Percentiles rank a stretch among this genome's conserved stretches.
phyloP scores from a whole-genome alignment of 2,329 filamentous ascomycete species.

The Fusarium clavum region DNA sequence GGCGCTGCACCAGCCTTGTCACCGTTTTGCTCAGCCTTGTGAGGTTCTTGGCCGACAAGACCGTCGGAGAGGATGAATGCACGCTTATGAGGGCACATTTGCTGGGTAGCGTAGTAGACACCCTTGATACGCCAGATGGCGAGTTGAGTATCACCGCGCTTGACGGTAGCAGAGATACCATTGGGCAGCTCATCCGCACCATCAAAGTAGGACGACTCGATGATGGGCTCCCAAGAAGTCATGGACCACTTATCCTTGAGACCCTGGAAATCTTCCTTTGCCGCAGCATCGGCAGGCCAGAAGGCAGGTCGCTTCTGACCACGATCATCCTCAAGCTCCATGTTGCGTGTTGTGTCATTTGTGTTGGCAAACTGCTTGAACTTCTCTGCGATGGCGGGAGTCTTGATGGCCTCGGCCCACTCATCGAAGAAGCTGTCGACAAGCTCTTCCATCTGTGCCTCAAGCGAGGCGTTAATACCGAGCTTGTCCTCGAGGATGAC shows the following conservation, averaged over 20 bases:
- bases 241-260: slow-evolving; percentile 70
- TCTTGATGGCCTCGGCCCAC: slow-evolving; percentile 84
- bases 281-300: slow-evolving; percentile 77
- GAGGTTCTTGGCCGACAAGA: slow-evolving; percentile 75
- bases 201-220: slow-evolving; percentile 76
- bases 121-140: slow-evolving; percentile 87
- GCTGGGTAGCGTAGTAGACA: slow-evolving; percentile 85
- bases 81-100: slow-evolving; percentile 95
- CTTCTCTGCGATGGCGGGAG: slow-evolving; percentile 72
- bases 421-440: slow-evolving; percentile 90
- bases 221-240: slow-evolving; percentile 80
- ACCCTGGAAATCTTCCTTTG: slow-evolving; percentile 77
- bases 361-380: slow-evolving; percentile 92
- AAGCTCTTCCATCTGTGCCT: slow-evolving; percentile 87
- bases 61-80: slow-evolving; percentile 91
- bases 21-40: slow-evolving; percentile 42
- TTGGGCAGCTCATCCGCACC: slow-evolving; percentile 72
- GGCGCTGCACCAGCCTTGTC: slow-evolving; percentile 54
- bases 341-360: slow-evolving; percentile 72
- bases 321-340: slow-evolving; percentile 79
- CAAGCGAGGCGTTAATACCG: slow-evolving; percentile 84
- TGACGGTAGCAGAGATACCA: slow-evolving; percentile 80
- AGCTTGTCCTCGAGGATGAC: slow-evolving; percentile 88
- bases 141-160: slow-evolving; percentile 89
- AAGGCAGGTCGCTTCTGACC: slow-evolving; percentile 79